A percentile compares a stretch with the other conserved stretches of the same genome.
Conservation (phyloP, 805 yeast genomes). For the Vanderwaltozyma yarrowii region DNA sequence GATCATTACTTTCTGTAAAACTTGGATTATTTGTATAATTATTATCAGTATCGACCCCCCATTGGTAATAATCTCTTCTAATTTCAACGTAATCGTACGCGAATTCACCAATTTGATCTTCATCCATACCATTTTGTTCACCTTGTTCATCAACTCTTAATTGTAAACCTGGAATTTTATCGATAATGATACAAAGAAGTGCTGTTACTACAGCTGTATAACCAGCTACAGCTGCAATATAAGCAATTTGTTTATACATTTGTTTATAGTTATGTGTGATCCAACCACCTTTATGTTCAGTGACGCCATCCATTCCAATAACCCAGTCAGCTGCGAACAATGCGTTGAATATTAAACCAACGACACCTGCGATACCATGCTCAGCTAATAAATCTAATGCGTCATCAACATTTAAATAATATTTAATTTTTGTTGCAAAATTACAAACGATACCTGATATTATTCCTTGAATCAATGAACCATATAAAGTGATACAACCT, state of each 20-base stretch:
- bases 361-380: constrained; percentile 93
- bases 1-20: neutral
- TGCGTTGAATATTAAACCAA: constrained; percentile 84
- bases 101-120: constrained; percentile 95
- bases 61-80: constrained; percentile 69
- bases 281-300: constrained; percentile 89
- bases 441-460: constrained; percentile 79
- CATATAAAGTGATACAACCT: constrained; percentile 87
- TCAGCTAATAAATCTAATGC: constrained; percentile 94
- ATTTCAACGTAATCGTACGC: constrained; percentile 98
- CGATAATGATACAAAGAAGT: constrained; percentile 58
- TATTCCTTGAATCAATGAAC: constrained; percentile 75
- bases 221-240: constrained; percentile 62
- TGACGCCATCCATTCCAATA: constrained; percentile 79
- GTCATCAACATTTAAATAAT: constrained; percentile 75
- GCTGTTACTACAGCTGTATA: constrained; percentile 72
- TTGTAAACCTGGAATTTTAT: constrained; percentile 72
- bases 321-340: constrained; percentile 81
- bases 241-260: constrained; percentile 82
- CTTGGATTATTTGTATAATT: constrained; percentile 4
- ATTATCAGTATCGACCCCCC: constrained; percentile 30
- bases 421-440: constrained; percentile 80
- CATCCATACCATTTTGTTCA: constrained; percentile 87
- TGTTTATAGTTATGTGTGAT: constrained; percentile 83
- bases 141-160: constrained; percentile 76